A percentile compares a stretch with the other conserved stretches of the same genome.
phyloP scores from a whole-genome alignment of 352 stramenopile species.

The Phytophthora aleatoria region DNA sequence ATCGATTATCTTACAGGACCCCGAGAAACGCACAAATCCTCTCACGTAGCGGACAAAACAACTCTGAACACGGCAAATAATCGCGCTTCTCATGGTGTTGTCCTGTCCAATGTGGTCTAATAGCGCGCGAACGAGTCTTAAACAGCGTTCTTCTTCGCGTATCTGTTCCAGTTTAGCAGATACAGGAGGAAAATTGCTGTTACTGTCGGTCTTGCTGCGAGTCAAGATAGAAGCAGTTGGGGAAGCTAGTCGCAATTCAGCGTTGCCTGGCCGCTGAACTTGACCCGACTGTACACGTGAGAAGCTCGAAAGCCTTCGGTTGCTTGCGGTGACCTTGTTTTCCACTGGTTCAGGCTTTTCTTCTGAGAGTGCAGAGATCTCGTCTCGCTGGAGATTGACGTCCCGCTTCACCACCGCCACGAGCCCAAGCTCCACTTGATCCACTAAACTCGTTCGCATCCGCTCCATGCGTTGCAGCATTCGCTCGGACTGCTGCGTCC shows the following conservation, averaged over 20 bases:
- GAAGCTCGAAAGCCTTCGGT: conserved; percentile 23
- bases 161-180: conserved; percentile 1
- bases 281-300: conserved; percentile 25
- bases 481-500: conserved; percentile 15
- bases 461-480: conserved; percentile 27
- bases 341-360: conserved; percentile 16
- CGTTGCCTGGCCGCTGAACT: conserved; percentile 19
- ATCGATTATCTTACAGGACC: conserved; percentile 1
- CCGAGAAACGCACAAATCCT: conserved; percentile 12
- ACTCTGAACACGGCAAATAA: conserved; percentile 14
- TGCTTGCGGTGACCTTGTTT: conserved; percentile 19
- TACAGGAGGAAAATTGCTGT: not conserved
- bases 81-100: conserved; percentile 7
- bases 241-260: conserved; percentile 30
- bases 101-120: conserved; percentile 18
- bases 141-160: conserved; percentile 8
- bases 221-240: conserved; percentile 21
- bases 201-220: conserved; percentile 16
- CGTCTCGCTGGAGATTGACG: conserved; percentile 23
- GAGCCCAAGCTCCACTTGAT: conserved; percentile 38
- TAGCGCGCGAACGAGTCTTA: conserved; percentile 16
- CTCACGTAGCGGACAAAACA: conserved; percentile 24
- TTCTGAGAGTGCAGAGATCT: not conserved
- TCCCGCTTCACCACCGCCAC: conserved; percentile 26
- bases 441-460: conserved; percentile 33